Conservation (phyloP, 805 yeast species). For the Candida schatavii region DNA sequence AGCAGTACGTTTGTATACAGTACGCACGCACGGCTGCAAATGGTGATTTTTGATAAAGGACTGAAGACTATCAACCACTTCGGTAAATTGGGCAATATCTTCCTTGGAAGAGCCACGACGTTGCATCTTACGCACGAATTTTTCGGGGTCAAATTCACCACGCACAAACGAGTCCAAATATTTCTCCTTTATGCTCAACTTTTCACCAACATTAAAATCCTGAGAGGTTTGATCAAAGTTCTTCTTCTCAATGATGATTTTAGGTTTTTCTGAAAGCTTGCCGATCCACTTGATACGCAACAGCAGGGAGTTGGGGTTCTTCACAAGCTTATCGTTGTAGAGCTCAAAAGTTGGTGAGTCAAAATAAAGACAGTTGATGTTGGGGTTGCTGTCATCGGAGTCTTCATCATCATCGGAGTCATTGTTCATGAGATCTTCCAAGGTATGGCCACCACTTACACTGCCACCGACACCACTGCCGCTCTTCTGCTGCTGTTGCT, state of each 20-base stretch:
- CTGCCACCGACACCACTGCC: too few relatives aligned
- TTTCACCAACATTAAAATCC: slow-evolving; percentile 57
- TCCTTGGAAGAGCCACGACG: slow-evolving; percentile 57
- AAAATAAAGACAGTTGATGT: slow-evolving; percentile 81
- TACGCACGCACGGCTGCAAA: slow-evolving; percentile 82
- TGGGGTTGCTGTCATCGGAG: slow-evolving; percentile 47
- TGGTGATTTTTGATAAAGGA: slow-evolving; percentile 59
- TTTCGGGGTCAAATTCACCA: slow-evolving; percentile 46
- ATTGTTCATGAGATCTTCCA: slow-evolving; percentile 46
- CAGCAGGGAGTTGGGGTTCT: slow-evolving; percentile 67
- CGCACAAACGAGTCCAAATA: slow-evolving; percentile 70
- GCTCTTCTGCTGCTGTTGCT: slow-evolving; percentile 30
- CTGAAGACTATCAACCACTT: slow-evolving; percentile 59
- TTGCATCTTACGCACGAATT: slow-evolving; percentile 57
- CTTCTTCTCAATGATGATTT: slow-evolving; percentile 78
- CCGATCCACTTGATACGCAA: slow-evolving; percentile 92
- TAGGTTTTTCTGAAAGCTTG: slow-evolving; percentile 70
- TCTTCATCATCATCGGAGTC: slow-evolving; percentile 52
- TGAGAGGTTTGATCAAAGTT: slow-evolving; percentile 55
- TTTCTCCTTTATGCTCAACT: slow-evolving; percentile 75
- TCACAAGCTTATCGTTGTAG: slow-evolving; percentile 79
- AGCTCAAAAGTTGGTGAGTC: slow-evolving; percentile 81
- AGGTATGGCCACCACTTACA: not conserved
- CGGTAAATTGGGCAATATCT: slow-evolving; percentile 49
- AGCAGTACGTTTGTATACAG: slow-evolving; percentile 87